These are phyloP conservation scores for Pontederia crassipes DNA, from an alignment of 176 grass and related monocot species.

Conservation along the genomic window DNA sequence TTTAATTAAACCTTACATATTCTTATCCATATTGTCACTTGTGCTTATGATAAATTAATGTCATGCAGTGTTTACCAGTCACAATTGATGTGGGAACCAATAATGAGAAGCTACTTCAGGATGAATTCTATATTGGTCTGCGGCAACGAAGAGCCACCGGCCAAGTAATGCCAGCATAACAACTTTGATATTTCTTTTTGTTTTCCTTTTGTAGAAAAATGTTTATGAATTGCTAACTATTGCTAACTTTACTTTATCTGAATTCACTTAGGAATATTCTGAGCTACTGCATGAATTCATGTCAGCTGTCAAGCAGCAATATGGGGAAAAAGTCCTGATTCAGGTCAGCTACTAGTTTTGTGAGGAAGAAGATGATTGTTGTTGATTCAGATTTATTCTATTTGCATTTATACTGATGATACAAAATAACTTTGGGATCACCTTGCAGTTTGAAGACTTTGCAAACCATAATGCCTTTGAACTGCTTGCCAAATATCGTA, in stretches of 20 bases:
- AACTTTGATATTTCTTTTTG: neutral
- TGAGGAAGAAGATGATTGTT: neutral
- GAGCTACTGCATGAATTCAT: slow-evolving; percentile 83
- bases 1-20: neutral
- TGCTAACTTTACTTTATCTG: slow-evolving; percentile 10
- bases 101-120: slow-evolving; percentile 62
- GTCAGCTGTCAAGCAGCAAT: slow-evolving; percentile 75
- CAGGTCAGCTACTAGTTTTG: slow-evolving; percentile 34
- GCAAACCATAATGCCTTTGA: slow-evolving; percentile 91
- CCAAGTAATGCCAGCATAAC: slow-evolving; percentile 26
- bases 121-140: slow-evolving; percentile 90
- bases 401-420: slow-evolving; percentile 6
- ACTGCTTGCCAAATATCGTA: slow-evolving; percentile 73
- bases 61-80: slow-evolving; percentile 86
- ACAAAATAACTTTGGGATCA: neutral
- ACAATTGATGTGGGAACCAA: slow-evolving; percentile 97
- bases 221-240: neutral
- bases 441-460: slow-evolving; percentile 74
- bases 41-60: neutral
- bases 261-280: slow-evolving; percentile 48
- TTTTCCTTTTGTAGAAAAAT: neutral
- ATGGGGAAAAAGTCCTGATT: slow-evolving; percentile 83
- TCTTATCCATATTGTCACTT: neutral
- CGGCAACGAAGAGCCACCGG: slow-evolving; percentile 79
- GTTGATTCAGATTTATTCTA: slow-evolving; percentile 1